Evolutionary conservation across 352 stramenopile species (phyloP).

Genomic region (Pythium utonaiense): DNA sequence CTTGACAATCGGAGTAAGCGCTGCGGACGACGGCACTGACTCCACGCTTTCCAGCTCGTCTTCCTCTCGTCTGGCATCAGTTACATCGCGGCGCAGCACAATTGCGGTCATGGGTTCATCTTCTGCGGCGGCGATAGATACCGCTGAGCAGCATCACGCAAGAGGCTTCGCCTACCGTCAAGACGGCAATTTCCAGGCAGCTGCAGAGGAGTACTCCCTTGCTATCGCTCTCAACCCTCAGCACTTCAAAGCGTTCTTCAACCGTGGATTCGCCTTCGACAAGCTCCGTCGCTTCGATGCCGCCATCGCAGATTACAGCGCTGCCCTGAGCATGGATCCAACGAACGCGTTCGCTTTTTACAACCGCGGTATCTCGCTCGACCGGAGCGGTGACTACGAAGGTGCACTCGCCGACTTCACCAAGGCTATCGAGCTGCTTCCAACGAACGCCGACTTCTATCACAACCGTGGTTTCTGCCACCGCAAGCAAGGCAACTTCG

Average conservation of each 20-base stretch:
- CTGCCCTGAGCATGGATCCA: slow-evolving; percentile 61
- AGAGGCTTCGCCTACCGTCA: slow-evolving; percentile 73
- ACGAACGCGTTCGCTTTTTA: slow-evolving; percentile 78
- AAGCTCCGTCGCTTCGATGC: slow-evolving; percentile 74
- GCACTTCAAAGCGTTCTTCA: slow-evolving; percentile 90
- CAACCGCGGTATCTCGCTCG: slow-evolving; percentile 81
- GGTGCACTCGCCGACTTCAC: slow-evolving; percentile 84
- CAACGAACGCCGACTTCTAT: slow-evolving; percentile 75
- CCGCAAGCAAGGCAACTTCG: slow-evolving; percentile 75
- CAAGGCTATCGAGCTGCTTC: slow-evolving; percentile 68
- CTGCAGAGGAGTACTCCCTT: slow-evolving; percentile 73
- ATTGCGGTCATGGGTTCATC: slow-evolving; percentile 29
- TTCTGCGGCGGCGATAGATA: slow-evolving; percentile 8
- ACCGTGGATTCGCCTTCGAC: slow-evolving; percentile 84
- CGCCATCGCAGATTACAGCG: slow-evolving; percentile 77
- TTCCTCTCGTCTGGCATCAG: background rate
- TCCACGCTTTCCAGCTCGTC: background rate
- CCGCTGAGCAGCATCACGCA: slow-evolving; percentile 55
- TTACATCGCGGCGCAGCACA: slow-evolving; percentile 18
- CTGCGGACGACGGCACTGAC: background rate
- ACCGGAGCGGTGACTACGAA: slow-evolving; percentile 79
- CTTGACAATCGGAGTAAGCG: background rate
- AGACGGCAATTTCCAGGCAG: slow-evolving; percentile 75
- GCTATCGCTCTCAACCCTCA: slow-evolving; percentile 66
- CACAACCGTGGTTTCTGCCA: slow-evolving; percentile 85